A percentile compares a stretch with the other conserved stretches of the same genome.
phyloP scores from a whole-genome alignment of 225 moss, liverwort and hornwort genomes.

The Climacium dendroides region DNA sequence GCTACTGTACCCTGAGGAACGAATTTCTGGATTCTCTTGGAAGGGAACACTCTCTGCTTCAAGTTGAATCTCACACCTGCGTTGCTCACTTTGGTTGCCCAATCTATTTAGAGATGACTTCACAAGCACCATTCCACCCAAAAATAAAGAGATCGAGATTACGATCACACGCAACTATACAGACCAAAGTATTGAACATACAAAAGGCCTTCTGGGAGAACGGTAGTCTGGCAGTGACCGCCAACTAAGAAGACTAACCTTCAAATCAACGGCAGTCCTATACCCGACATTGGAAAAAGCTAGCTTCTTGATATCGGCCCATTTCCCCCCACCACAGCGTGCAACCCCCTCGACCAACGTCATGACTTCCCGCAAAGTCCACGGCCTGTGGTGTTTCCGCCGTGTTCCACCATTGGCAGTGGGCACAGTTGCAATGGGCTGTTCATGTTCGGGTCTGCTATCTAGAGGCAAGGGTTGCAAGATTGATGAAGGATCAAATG shows the following conservation, averaged over 20 bases:
- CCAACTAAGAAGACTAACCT: conserved; percentile 40
- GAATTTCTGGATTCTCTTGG: background rate
- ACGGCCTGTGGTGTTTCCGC: conserved; percentile 89
- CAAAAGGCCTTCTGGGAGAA: background rate
- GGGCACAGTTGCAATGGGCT: conserved; percentile 80
- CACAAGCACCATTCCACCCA: background rate
- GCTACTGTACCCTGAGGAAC: background rate
- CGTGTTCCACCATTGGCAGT: conserved; percentile 95
- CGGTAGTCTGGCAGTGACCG: background rate
- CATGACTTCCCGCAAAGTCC: conserved; percentile 97
- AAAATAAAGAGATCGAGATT: background rate
- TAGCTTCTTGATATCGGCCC: conserved; percentile 98
- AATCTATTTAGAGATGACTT: background rate
- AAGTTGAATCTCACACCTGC: background rate
- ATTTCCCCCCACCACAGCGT: conserved; percentile 95
- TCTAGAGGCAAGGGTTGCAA: conserved; percentile 54
- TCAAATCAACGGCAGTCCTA: conserved; percentile 95
- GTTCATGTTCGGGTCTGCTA: conserved; percentile 57
- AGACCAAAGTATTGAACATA: background rate
- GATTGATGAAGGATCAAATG: conserved; percentile 51
- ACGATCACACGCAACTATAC: background rate
- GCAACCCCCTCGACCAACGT: conserved; percentile 94
- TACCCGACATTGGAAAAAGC: conserved; percentile 78
- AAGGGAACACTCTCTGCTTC: background rate
- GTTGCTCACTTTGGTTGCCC: background rate